phyloP scores from a whole-genome alignment of 441 rosid genomes.

The Mallotus japonicus region DNA sequence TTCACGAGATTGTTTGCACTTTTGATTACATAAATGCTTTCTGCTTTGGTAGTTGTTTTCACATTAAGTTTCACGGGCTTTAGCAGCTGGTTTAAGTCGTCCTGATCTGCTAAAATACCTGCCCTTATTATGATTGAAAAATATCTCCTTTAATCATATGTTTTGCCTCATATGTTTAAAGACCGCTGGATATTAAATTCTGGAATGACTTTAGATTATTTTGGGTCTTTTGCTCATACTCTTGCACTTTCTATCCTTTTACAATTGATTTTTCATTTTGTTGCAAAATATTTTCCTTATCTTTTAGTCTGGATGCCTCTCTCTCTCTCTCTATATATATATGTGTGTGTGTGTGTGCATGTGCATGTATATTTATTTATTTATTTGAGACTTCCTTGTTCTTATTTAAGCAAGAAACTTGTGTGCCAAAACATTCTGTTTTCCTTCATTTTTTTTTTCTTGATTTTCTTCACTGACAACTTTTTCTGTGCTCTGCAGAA shows the following conservation, averaged over 20 bases:
- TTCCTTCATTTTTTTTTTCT: slow-evolving; percentile 28
- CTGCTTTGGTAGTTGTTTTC: slow-evolving; percentile 1
- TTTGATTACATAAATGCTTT: neutral
- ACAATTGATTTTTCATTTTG: neutral
- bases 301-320: neutral
- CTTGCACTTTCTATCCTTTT: neutral
- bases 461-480: slow-evolving; percentile 30
- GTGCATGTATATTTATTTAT: too few species aligned
- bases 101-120: neutral
- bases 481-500: slow-evolving; percentile 52
- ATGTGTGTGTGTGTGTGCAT: neutral
- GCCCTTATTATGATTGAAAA: neutral
- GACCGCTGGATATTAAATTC: neutral
- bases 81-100: neutral
- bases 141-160: too few species aligned
- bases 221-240: neutral
- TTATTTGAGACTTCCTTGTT: neutral
- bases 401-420: neutral
- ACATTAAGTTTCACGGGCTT: slow-evolving; percentile 6
- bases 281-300: neutral
- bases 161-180: neutral
- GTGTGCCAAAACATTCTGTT: neutral
- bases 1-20: neutral
- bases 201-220: neutral
- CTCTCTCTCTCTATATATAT: neutral